phyloP scores from a whole-genome alignment of 2,329 filamentous ascomycete species.

The Pyrenophora seminiperda region DNA sequence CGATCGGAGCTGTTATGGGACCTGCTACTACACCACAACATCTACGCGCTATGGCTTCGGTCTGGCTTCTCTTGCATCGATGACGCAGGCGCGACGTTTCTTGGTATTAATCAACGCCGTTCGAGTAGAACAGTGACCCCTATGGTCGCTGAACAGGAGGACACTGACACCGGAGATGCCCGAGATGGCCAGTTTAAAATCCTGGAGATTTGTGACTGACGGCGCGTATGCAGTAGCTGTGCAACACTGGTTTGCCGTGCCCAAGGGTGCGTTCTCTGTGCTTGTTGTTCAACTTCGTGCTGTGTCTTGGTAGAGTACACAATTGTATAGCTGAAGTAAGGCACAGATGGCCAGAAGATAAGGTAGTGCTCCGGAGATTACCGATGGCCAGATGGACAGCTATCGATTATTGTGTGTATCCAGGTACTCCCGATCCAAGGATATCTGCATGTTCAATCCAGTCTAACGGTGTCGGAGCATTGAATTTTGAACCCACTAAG shows the following conservation, averaged over 20 bases:
- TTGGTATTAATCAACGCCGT: no score
- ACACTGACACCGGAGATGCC: no score
- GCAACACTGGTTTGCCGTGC: conserved; percentile 70
- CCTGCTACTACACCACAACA: no score
- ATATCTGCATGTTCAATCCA: conserved; percentile 19
- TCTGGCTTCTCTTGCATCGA: no score
- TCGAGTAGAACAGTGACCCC: no score
- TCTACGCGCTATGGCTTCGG: no score
- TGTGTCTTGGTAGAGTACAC: no score
- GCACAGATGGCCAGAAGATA: conserved; percentile 5
- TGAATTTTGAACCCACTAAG: not conserved
- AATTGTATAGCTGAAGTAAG: not conserved
- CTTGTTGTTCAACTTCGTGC: no score
- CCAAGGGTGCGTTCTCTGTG: no score
- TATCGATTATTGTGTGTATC: conserved; percentile 26
- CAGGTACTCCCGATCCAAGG: conserved; percentile 26
- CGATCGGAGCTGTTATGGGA: no score
- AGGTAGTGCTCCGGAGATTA: conserved; percentile 21
- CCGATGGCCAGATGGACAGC: conserved; percentile 28
- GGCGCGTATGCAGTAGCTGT: conserved; percentile 85
- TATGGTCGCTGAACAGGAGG: no score
- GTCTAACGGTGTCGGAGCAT: conserved; percentile 24
- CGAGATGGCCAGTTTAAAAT: conserved; percentile 67
- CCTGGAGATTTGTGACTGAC: conserved; percentile 88
- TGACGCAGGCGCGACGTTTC: no score